Conservation (phyloP, 495 filamentous ascomycete species). For the Entonaema liquescens region DNA sequence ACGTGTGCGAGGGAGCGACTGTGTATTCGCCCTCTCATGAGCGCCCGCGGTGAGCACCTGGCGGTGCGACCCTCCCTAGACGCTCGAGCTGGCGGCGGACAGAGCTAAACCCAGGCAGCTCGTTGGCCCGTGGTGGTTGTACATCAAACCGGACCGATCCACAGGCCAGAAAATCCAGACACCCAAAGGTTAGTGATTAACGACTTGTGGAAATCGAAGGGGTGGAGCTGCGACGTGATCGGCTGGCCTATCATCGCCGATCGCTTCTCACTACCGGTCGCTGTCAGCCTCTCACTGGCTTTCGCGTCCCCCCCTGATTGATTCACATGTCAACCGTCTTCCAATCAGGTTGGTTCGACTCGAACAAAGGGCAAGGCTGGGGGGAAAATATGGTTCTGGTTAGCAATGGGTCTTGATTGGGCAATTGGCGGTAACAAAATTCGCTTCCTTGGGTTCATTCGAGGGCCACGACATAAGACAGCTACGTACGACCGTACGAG, state of each 20-base stretch:
- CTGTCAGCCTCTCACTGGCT: conserved; percentile 21
- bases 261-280: conserved; percentile 20
- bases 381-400: not conserved
- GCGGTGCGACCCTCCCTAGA: not conserved
- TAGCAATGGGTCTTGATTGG: not conserved
- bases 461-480: not conserved
- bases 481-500: not conserved
- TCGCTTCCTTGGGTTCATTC: not conserved
- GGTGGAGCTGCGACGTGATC: conserved; percentile 34
- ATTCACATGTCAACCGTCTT: not conserved
- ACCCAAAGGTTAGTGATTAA: conserved; percentile 8
- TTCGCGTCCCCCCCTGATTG: not conserved
- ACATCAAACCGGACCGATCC: conserved; percentile 39
- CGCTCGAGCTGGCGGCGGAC: not conserved
- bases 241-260: conserved; percentile 31
- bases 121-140: conserved; percentile 21
- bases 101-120: not conserved
- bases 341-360: not conserved
- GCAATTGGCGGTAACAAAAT: not conserved
- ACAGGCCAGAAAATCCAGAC: conserved; percentile 18
- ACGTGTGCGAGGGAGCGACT: not conserved
- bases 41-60: not conserved
- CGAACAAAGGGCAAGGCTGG: not conserved
- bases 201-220: conserved; percentile 26
- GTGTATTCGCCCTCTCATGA: not conserved